Conservation (phyloP, 2,329 filamentous ascomycete genomes). For the Fusarium odoratissimum region DNA sequence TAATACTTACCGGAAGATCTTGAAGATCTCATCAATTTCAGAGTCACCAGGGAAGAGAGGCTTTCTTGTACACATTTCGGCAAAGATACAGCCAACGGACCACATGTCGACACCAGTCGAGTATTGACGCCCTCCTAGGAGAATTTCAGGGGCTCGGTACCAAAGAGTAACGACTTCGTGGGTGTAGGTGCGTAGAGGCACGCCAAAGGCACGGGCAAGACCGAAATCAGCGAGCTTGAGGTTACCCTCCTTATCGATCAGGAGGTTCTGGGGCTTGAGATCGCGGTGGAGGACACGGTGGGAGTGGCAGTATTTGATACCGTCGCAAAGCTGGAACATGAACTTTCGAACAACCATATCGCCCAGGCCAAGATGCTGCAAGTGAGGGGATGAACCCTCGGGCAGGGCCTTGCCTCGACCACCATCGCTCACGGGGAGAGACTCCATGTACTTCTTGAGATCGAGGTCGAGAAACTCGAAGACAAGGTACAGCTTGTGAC, state of each 20-base stretch:
- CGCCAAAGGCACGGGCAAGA: constrained; percentile 88
- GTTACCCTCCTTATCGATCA: constrained; percentile 88
- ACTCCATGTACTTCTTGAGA: constrained; percentile 96
- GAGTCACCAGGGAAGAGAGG: constrained; percentile 93
- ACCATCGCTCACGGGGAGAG: constrained; percentile 84
- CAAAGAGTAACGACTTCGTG: constrained; percentile 95
- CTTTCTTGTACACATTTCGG: constrained; percentile 95
- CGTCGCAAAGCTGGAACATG: constrained; percentile 88
- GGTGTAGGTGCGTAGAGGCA: constrained; percentile 90
- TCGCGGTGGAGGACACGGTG: constrained; percentile 90
- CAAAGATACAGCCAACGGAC: constrained; percentile 94
- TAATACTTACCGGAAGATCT: constrained; percentile 75
- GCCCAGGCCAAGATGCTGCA: constrained; percentile 77
- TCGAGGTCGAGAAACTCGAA: constrained; percentile 93
- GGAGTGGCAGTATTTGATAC: constrained; percentile 88
- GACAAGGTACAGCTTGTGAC: constrained; percentile 94
- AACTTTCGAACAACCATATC: constrained; percentile 91
- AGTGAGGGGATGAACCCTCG: constrained; percentile 74
- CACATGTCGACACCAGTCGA: constrained; percentile 97
- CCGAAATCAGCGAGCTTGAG: constrained; percentile 93
- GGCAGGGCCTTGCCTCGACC: constrained; percentile 87
- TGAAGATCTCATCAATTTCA: constrained; percentile 62
- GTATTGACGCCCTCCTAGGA: constrained; percentile 90
- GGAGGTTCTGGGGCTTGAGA: constrained; percentile 89
- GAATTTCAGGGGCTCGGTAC: constrained; percentile 92